Percentiles rank a stretch among this genome's conserved stretches.
Evolutionary conservation across 1,284 basidiomycete genomes (phyloP).

Genomic region (Marasmius fiardii): DNA sequence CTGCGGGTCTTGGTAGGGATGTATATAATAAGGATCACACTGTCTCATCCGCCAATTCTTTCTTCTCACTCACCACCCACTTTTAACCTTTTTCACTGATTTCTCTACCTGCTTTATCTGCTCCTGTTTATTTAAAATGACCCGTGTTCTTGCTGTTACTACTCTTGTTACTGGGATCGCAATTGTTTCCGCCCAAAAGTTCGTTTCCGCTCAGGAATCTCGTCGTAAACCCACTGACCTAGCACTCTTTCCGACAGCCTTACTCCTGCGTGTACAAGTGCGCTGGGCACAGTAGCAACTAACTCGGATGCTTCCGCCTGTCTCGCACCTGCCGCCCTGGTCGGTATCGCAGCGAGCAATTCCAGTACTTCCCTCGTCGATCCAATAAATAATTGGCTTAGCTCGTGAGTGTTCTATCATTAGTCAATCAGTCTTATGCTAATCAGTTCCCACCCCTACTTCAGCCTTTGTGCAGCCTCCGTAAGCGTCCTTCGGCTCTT

Average conservation of each 20-base stretch:
- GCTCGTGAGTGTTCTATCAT: conserved; percentile 8
- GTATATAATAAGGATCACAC: too few species aligned
- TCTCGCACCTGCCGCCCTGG: conserved; percentile 46
- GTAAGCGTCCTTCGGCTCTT: conserved; percentile 16
- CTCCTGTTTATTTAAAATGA: conserved; percentile 8
- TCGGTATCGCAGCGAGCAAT: conserved; percentile 35
- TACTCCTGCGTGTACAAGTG: conserved; percentile 26
- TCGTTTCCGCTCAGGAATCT: neutral
- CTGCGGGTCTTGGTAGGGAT: too few species aligned
- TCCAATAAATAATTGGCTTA: conserved; percentile 56
- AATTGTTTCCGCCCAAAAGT: conserved; percentile 13
- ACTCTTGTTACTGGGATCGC: conserved; percentile 4
- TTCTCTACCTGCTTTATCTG: neutral
- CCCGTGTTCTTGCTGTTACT: conserved; percentile 4
- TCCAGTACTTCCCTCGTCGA: conserved; percentile 44
- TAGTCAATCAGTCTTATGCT: too few species aligned
- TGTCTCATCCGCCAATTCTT: too few species aligned
- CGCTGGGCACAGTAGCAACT: conserved; percentile 37
- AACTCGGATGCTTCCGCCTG: conserved; percentile 49
- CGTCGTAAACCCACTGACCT: conserved; percentile 15
- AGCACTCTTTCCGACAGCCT: conserved; percentile 18
- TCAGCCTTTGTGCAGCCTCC: conserved; percentile 45
- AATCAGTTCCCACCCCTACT: neutral
- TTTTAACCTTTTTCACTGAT: conserved; percentile 26
- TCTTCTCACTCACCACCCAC: neutral